A percentile compares a stretch with the other conserved stretches of the same genome.
These are phyloP conservation scores for Agaricus blazei DNA, from an alignment of 768 basidiomycete genomes.

Conservation along the genomic window DNA sequence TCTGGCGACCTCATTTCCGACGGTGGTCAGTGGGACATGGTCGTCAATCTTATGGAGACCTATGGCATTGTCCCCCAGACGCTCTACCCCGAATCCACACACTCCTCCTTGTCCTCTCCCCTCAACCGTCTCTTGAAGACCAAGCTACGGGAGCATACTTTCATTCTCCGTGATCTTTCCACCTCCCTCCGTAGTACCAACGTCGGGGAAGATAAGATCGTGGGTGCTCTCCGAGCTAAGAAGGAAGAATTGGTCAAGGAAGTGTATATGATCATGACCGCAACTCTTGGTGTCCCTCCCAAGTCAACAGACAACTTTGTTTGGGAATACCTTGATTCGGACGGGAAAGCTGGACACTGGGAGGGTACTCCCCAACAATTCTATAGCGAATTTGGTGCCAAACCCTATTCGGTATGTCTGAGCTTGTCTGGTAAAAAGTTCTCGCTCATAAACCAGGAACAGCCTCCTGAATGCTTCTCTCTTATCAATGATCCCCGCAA, in stretches of 20 bases:
- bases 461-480: conserved; percentile 80
- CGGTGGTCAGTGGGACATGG: conserved; percentile 97
- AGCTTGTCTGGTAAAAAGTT: background rate
- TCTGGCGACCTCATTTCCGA: conserved; percentile 77
- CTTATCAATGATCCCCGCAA: conserved; percentile 95
- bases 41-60: conserved; percentile 48
- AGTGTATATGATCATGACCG: conserved; percentile 77
- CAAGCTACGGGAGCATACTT: conserved; percentile 87
- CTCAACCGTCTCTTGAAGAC: conserved; percentile 80
- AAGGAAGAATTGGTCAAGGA: conserved; percentile 86
- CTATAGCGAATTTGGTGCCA: conserved; percentile 58
- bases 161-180: conserved; percentile 68
- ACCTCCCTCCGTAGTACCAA: conserved; percentile 45
- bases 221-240: conserved; percentile 62
- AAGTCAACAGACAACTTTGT: conserved; percentile 63
- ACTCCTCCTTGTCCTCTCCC: conserved; percentile 68
- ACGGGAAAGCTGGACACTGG: conserved; percentile 72
- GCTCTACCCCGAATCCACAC: conserved; percentile 78
- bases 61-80: conserved; percentile 88
- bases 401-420: conserved; percentile 47
- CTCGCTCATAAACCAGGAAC: conserved; percentile 1
- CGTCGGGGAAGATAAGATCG: conserved; percentile 41
- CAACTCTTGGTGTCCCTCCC: conserved; percentile 85
- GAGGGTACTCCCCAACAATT: conserved; percentile 80
- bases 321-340: conserved; percentile 87